Evolutionary conservation across 1,284 basidiomycete species (phyloP), one percentile per base, ranked within the genome.

Genomic region (Cryptococcus hybrid): DNA sequence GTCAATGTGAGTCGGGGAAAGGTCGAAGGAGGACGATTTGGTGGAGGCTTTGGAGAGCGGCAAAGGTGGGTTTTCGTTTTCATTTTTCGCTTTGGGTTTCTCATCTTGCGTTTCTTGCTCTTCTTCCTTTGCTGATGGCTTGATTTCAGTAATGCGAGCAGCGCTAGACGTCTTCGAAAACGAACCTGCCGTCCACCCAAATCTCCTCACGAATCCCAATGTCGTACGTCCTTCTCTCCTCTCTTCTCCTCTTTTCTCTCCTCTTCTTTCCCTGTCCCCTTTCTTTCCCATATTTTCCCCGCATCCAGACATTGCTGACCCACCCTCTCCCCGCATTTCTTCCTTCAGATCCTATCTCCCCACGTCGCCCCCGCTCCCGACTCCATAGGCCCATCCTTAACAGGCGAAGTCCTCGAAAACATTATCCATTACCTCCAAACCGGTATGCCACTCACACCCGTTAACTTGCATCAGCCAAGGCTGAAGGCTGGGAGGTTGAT

Each of bases 91-190:
- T 24, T 24, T 8, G 4, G 34, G 5, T 13, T 18, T 13, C 8
- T 24, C 43, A 45, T 45, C 12, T 7, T 24, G 12, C 24, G 24
- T 24, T 24, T 24, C 24, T 7, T 0, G 12, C 34, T 15, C 11
- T 30, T 37, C 24, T 6, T n/a, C 15, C 13, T 34, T 30, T 34
- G 3, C n/a, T 30, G 15, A 7, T 46, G 0, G 24, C 24, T 24
- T 24, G 24, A 24, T 24, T 8, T 7, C 34, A 70, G 66, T 70
- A 5, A 46, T 59, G 47, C 52, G 68, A 57, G 68, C 66, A 3
- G 68, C 64, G n/a, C 47, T 70, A 30, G 68, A 70, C 51, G 66
- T 70, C 7, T 70, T 65, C 46, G 66, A 67, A 55, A 57, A 66
- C 40, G 68, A 70, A 48, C 68, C 68, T 7, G 50, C 60, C 18